Evolutionary conservation across 768 basidiomycete species (phyloP), one percentile per base, ranked within the genome.

Genomic region (Scleroderma citrinum): DNA sequence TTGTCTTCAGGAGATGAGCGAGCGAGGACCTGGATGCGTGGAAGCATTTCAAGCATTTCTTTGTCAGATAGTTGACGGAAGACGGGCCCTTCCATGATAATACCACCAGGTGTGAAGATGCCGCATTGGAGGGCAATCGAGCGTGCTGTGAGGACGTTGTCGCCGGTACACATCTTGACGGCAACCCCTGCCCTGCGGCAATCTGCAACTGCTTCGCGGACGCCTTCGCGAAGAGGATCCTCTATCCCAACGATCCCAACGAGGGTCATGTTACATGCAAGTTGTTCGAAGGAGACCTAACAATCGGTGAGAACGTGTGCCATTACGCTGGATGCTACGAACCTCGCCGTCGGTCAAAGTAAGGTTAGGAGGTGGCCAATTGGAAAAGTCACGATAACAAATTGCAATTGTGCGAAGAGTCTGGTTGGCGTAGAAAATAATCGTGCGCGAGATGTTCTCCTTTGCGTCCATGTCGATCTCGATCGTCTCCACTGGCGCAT

Each of bases 161-260:
- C 94, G 56, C 95, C 96, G 0, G 96, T 98, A 65, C 92, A 95
- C 94, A 97, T 99, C 72, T 96, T 97, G 71, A 98, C 84, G 20
- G 77, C 75, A 13, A 99, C 93, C 53, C 95, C 94, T 36, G 96
- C 95, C 46, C 74, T 77, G 59, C 82, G 82, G 62, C 94, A 97
- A 60, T 89, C 83, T 38, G 78, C 74, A 38, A 99, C 95, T 16
- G 95, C 93, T 11, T 92, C 79, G 14, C 80, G 80, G 23, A 98
- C 96, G 62, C 94, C 92, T 0, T 80, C 76, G 30, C 95, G 87
- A 4, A 99, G 77, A 38, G 94, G 96, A 62, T 99, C 96, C 62
- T 99, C 94, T 59, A 99, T 97, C 59, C 93, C 96, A 51, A 84
- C 82, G 56, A 99, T 89, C 39, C 81, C 87, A 53, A 98, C 85